Base-by-base conservation (phyloP, 768 basidiomycete species). In the Hericium coralloides region DNA sequence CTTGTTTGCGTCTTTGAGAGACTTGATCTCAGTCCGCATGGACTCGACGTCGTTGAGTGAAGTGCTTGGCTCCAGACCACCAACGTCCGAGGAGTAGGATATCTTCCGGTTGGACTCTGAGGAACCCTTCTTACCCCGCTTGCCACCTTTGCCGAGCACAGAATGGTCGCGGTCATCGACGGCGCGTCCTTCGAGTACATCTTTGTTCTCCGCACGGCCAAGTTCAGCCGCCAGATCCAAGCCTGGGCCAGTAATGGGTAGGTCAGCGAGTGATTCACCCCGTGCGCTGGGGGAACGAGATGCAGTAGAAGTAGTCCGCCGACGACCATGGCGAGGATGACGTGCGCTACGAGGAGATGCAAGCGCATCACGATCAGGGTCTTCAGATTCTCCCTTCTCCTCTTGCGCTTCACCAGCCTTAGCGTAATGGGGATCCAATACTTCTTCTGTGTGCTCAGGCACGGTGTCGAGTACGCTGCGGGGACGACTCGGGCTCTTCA, bases 1-100 rank as follows among this genome's bases (percentile, higher is more conserved):
- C 69, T 95, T 95, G 76, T 97, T 98, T 47, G 92, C 92, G 68
- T 97, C 95, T 68, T 88, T 90, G 70, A 98, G 81, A 31, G 84
- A 85, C 70, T 95, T 95, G 68, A 97, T 86, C 70, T 98, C 95
- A 12, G 74, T 80, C 38, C 87, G 79, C 54, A 98, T 72, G n/a
- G 84, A 79, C 45, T 89, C 85, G 61, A 90, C 69, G 63, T 92
- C 88, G 55, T 74, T 83, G 50, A 72, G 59, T 48, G 79, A 71
- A 36, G 67, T 65, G 55, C 70, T 73, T 5, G 72, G 67, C 53
- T 82, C 81, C 51, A 78, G 65, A 22, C 74, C 77, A 45, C 70
- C 70, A 71, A n/a, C 72, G 65, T 62, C 70, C 53, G 70, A 70
- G 64, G 63, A 55, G 15, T 73, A 67, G 54, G 67, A 59, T 58